Conservation (phyloP, 2,329 filamentous ascomycete genomes). For the Aspergillus sp. region DNA sequence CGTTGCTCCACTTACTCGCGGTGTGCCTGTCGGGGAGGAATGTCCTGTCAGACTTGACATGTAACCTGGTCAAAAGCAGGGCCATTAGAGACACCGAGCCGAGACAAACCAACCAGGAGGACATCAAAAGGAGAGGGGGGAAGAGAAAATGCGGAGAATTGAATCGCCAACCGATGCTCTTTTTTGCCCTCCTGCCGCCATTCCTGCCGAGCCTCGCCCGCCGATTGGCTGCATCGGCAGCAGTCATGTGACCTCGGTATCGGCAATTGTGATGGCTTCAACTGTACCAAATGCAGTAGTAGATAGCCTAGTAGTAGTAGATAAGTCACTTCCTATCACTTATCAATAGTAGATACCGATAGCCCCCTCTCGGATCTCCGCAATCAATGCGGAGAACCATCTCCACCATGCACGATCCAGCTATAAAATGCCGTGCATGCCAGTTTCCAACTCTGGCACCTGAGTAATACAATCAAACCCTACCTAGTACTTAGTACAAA, state of each 20-base stretch:
- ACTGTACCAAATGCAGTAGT: not conserved
- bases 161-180: not conserved
- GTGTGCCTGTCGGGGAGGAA: not conserved
- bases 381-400: not conserved
- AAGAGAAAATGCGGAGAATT: not conserved
- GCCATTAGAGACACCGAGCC: not conserved
- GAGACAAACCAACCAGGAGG: not conserved
- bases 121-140: not conserved
- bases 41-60: not conserved
- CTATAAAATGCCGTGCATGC: not conserved
- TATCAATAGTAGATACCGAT: not conserved
- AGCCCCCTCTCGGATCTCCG: not conserved
- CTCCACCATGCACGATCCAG: not conserved
- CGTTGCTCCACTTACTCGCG: conserved; percentile 4
- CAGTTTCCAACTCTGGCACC: not conserved
- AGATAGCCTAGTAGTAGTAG: not conserved
- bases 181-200: not conserved
- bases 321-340: not conserved
- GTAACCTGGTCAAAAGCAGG: not conserved
- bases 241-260: conserved; percentile 12
- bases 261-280: conserved; percentile 1
- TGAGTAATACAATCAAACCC: not conserved
- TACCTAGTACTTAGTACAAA: not conserved
- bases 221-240: conserved; percentile 31
- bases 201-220: conserved; percentile 15